Conservation (phyloP, 139 green algal genomes). For the Eudorina sp. region DNA sequence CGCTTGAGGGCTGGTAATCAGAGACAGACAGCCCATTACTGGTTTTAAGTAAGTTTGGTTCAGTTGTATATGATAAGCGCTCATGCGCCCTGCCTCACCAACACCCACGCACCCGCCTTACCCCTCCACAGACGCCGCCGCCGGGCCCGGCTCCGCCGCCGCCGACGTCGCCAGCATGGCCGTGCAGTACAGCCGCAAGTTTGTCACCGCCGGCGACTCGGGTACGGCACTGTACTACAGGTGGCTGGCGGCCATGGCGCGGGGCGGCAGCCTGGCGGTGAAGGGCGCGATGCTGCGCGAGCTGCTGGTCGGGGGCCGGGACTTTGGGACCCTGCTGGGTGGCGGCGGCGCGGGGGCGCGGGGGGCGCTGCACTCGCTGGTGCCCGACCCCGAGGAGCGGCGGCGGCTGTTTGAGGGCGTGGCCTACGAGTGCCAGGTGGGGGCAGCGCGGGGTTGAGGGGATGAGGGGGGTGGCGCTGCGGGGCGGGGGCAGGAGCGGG, state of each 20-base stretch:
- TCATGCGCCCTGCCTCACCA: no score
- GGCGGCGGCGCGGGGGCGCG: slow-evolving; percentile 52
- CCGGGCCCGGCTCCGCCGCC: background rate
- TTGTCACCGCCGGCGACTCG: slow-evolving; percentile 63
- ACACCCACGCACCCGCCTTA: background rate
- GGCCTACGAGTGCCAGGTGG: slow-evolving; percentile 81
- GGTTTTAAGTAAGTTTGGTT: no score
- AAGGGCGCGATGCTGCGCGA: slow-evolving; percentile 68
- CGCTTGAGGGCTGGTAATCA: no score
- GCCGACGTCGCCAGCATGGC: slow-evolving; percentile 62
- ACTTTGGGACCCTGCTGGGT: slow-evolving; percentile 67
- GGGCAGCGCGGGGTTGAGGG: no score
- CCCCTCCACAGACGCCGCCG: background rate
- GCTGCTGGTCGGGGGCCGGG: slow-evolving; percentile 55
- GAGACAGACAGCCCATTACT: no score
- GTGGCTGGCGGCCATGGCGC: slow-evolving; percentile 75
- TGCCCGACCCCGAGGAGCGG: slow-evolving; percentile 65
- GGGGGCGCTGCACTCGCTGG: slow-evolving; percentile 67
- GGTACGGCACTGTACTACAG: slow-evolving; percentile 85
- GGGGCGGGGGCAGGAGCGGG: no score
- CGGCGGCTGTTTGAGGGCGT: slow-evolving; percentile 77
- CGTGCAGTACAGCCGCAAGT: slow-evolving; percentile 72
- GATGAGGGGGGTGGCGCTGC: no score
- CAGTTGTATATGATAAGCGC: no score
- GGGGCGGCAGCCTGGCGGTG: slow-evolving; percentile 58